These are phyloP conservation scores for Linnemannia hyalina DNA, from an alignment of 192 early-diverging fungal genomes.

Conservation along the genomic window DNA sequence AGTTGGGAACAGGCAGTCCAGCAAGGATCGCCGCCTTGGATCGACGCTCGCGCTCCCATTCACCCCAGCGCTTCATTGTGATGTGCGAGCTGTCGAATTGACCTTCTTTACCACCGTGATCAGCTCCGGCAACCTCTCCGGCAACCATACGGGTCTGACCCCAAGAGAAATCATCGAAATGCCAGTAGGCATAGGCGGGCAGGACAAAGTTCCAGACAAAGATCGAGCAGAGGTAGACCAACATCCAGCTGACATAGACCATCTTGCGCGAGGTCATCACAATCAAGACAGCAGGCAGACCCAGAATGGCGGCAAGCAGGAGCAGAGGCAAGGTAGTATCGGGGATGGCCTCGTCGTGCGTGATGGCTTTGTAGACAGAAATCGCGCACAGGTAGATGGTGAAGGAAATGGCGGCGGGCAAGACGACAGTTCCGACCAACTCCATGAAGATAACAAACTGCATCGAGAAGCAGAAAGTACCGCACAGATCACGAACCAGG, in stretches of 20 bases:
- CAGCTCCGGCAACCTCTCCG: slow-evolving; percentile 68
- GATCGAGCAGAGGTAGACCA: slow-evolving; percentile 77
- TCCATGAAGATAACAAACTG: slow-evolving; percentile 98
- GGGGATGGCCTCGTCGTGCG: slow-evolving; percentile 62
- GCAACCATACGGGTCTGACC: slow-evolving; percentile 76
- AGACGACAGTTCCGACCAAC: slow-evolving; percentile 88
- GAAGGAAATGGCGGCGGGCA: slow-evolving; percentile 91
- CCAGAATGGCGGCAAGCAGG: slow-evolving; percentile 83
- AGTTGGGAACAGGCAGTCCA: slow-evolving; percentile 57
- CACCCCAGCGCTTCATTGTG: slow-evolving; percentile 80
- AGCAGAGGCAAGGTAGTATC: slow-evolving; percentile 78
- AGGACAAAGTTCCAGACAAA: slow-evolving; percentile 86
- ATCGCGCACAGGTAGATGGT: slow-evolving; percentile 83
- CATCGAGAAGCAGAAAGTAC: slow-evolving; percentile 95
- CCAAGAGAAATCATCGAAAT: slow-evolving; percentile 88
- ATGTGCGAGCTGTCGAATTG: slow-evolving; percentile 78
- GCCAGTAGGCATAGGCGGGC: slow-evolving; percentile 84
- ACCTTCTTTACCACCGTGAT: slow-evolving; percentile 74
- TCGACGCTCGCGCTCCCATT: slow-evolving; percentile 65
- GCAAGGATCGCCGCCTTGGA: slow-evolving; percentile 60
- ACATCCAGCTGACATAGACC: slow-evolving; percentile 93
- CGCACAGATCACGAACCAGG: slow-evolving; percentile 90
- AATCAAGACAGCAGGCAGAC: slow-evolving; percentile 92
- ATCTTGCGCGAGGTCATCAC: slow-evolving; percentile 87
- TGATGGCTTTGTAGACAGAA: slow-evolving; percentile 68